These are phyloP conservation scores for Parathielavia appendiculata DNA, from an alignment of 495 filamentous ascomycete genomes.

Conservation along the genomic window DNA sequence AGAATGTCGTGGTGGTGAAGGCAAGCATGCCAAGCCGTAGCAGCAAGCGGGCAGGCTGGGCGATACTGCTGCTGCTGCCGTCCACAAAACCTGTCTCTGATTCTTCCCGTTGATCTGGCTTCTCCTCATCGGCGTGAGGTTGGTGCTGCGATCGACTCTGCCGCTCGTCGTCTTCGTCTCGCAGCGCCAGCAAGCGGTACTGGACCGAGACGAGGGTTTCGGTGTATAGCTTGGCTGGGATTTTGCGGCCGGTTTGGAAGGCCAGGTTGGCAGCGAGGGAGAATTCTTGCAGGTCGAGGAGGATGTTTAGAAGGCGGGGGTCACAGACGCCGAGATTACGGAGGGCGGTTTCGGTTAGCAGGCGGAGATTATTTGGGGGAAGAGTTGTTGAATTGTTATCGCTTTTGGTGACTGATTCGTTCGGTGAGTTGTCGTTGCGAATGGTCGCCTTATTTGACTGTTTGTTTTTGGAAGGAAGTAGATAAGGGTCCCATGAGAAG, in stretches of 20 bases:
- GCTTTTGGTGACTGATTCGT: background rate
- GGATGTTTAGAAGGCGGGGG: constrained; percentile 12
- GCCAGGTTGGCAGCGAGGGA: constrained; percentile 14
- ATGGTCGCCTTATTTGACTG: background rate
- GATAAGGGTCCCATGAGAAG: constrained; percentile 17
- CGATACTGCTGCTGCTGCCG: no score
- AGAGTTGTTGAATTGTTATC: background rate
- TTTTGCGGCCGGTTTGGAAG: constrained; percentile 12
- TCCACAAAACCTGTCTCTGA: no score
- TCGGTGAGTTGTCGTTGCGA: background rate
- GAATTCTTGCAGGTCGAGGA: constrained; percentile 19
- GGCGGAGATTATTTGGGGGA: background rate
- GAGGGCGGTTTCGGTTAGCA: background rate
- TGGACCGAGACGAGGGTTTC: constrained; percentile 20
- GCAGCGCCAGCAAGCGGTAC: constrained; percentile 21
- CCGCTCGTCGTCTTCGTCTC: background rate
- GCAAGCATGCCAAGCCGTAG: constrained; percentile 22
- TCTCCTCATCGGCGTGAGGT: background rate
- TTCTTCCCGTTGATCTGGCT: background rate
- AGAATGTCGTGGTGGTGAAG: constrained; percentile 16
- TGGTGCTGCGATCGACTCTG: no score
- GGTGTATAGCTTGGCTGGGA: constrained; percentile 9
- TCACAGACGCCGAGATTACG: background rate
- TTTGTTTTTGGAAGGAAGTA: background rate
- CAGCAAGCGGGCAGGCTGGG: background rate